These are phyloP conservation scores for Tolypocladium ovalisporum DNA, from an alignment of 2,329 filamentous ascomycete species.

Conservation along the genomic window DNA sequence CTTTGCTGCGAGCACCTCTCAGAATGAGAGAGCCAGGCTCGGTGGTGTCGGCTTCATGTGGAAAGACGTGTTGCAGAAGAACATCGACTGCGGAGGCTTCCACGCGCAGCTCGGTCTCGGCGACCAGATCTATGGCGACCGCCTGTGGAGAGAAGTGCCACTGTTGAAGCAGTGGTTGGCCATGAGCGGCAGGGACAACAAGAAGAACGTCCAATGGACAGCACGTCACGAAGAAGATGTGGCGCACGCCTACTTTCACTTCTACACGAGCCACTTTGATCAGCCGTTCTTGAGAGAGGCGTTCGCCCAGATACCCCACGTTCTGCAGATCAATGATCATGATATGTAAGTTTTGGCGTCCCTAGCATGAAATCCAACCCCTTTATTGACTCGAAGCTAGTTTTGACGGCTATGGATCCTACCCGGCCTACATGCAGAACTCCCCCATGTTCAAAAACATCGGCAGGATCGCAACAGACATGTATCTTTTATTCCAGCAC, in stretches of 20 bases:
- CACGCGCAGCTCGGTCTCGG: slow-evolving; percentile 88
- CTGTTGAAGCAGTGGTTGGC: slow-evolving; percentile 90
- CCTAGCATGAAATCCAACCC: background rate
- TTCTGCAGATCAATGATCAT: slow-evolving; percentile 90
- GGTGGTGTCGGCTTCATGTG: slow-evolving; percentile 94
- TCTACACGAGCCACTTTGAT: slow-evolving; percentile 97
- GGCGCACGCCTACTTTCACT: slow-evolving; percentile 94
- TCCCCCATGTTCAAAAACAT: slow-evolving; percentile 98
- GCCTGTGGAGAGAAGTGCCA: slow-evolving; percentile 92
- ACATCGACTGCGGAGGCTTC: slow-evolving; percentile 90
- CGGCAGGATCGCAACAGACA: slow-evolving; percentile 86
- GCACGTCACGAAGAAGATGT: slow-evolving; percentile 93
- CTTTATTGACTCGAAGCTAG: slow-evolving; percentile 29
- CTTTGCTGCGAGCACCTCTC: slow-evolving; percentile 78
- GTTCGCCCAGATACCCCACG: slow-evolving; percentile 92
- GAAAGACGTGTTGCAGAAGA: slow-evolving; percentile 97
- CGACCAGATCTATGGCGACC: slow-evolving; percentile 90
- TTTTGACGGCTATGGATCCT: slow-evolving; percentile 94
- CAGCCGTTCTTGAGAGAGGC: slow-evolving; percentile 90
- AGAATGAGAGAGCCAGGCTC: slow-evolving; percentile 73
- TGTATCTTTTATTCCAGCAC: slow-evolving; percentile 97
- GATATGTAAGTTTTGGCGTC: slow-evolving; percentile 66
- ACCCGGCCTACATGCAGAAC: slow-evolving; percentile 96
- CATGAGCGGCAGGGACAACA: slow-evolving; percentile 84
- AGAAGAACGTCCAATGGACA: slow-evolving; percentile 86